Evolutionary conservation across 1,139 yeast species (phyloP).

Genomic region (Saccharomyces pastorianus): DNA sequence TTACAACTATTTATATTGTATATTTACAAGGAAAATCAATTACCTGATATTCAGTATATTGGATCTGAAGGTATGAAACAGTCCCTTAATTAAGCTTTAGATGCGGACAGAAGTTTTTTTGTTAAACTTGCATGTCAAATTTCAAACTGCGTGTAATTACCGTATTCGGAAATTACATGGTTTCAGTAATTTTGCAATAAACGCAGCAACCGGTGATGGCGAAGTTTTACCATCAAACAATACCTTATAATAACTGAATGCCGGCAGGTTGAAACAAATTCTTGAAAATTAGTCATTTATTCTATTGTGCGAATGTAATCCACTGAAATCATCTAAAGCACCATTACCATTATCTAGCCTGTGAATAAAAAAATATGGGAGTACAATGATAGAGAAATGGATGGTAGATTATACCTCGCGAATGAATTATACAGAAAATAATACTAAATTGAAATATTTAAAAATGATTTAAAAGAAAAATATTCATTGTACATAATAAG

Average conservation of each 20-base stretch:
- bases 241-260: neutral
- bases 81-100: neutral
- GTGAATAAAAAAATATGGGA: neutral
- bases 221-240: neutral
- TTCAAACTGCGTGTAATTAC: neutral
- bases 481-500: neutral
- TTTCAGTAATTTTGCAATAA: neutral
- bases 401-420: conserved; percentile 2
- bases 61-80: neutral
- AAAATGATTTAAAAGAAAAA: conserved; percentile 7
- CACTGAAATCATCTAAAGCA: neutral
- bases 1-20: neutral
- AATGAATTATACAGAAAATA: conserved; percentile 11
- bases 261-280: neutral
- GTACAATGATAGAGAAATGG: conserved; percentile 1
- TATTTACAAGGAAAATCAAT: neutral
- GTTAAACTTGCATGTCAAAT: neutral
- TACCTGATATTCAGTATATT: neutral
- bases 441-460: conserved; percentile 8
- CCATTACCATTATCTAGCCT: neutral
- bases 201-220: neutral
- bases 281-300: neutral
- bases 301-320: neutral
- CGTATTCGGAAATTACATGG: conserved; percentile 3
- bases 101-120: neutral